phyloP scores from a whole-genome alignment of 495 filamentous ascomycete species.

The Hypoxylon crocopeplum region DNA sequence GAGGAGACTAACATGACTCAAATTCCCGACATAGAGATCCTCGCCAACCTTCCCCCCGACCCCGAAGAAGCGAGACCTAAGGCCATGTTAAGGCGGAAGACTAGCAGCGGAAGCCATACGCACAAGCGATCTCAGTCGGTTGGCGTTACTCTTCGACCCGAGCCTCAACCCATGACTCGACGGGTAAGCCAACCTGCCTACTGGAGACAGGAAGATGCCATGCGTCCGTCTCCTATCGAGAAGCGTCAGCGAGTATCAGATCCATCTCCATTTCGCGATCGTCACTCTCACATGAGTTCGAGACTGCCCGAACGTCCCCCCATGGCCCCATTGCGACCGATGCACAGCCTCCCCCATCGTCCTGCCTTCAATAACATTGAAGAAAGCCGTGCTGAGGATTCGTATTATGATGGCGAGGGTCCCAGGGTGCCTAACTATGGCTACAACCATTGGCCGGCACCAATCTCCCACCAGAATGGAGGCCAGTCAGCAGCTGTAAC shows the following conservation, averaged over 20 bases:
- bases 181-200: slow-evolving; percentile 41
- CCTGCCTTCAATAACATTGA: slow-evolving; percentile 33
- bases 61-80: slow-evolving; percentile 26
- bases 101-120: slow-evolving; percentile 5
- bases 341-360: slow-evolving; percentile 22
- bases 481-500: slow-evolving; percentile 1
- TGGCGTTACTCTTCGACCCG: slow-evolving; percentile 32
- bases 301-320: slow-evolving; percentile 9
- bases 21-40: slow-evolving; percentile 73
- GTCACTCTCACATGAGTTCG: slow-evolving; percentile 5
- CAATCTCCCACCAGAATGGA: slow-evolving; percentile 14
- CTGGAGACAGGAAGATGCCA: slow-evolving; percentile 7
- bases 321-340: slow-evolving; percentile 16
- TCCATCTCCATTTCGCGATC: slow-evolving; percentile 12
- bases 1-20: slow-evolving; percentile 24
- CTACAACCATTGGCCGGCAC: slow-evolving; percentile 19
- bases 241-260: slow-evolving; percentile 40
- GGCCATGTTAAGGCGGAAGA: slow-evolving; percentile 30
- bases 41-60: slow-evolving; percentile 60
- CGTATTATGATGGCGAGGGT: slow-evolving; percentile 10
- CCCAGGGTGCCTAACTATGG: neutral
- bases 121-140: slow-evolving; percentile 53
- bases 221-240: slow-evolving; percentile 22
- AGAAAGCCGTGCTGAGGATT: slow-evolving; percentile 28
- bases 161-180: slow-evolving; percentile 33